These are phyloP conservation scores for Phtheirospermum japonicum DNA, from an alignment of 257 asterid genomes.

Conservation along the genomic window DNA sequence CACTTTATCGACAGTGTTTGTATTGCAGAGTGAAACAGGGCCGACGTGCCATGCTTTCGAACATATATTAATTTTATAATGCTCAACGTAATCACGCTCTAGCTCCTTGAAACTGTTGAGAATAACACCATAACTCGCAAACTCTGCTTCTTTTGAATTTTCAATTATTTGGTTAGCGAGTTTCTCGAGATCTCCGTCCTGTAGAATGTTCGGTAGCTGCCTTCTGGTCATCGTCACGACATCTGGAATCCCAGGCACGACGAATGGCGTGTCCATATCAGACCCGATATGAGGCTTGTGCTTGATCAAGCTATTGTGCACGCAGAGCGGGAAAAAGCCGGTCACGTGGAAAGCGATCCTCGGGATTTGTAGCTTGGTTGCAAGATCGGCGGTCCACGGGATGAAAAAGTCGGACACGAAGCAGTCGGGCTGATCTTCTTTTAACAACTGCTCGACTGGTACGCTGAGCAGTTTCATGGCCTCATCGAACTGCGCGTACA, in stretches of 20 bases:
- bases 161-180: not conserved
- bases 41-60: not conserved
- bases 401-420: not conserved
- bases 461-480: not conserved
- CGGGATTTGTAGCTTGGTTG: not conserved
- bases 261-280: no score
- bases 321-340: not conserved
- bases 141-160: not conserved
- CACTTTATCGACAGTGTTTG: not conserved
- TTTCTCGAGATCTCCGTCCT: not conserved
- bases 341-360: not conserved
- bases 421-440: not conserved
- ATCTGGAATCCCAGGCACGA: no score
- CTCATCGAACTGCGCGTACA: not conserved
- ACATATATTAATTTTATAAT: not conserved
- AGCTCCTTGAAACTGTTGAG: not conserved
- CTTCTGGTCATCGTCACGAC: not conserved
- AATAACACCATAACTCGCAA: not conserved
- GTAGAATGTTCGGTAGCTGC: not conserved
- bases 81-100: not conserved
- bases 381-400: not conserved
- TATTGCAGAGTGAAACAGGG: not conserved
- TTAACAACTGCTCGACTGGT: not conserved
- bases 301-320: not conserved
- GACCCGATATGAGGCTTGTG: no score